These are phyloP conservation scores for Phanerochaete sordida DNA, from an alignment of 768 basidiomycete genomes.

Conservation along the genomic window DNA sequence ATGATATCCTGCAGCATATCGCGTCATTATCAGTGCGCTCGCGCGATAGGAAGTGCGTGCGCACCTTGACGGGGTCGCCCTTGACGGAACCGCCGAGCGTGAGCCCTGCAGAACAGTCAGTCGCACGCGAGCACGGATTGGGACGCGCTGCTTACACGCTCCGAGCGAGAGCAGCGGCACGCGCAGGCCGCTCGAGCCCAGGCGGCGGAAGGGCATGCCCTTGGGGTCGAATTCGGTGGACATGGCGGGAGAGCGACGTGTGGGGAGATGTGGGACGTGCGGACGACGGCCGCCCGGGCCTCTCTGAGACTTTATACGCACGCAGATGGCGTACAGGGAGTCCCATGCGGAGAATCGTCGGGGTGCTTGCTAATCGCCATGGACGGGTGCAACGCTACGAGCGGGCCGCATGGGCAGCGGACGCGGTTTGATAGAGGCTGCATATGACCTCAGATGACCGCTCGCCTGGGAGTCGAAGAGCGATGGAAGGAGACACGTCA, in stretches of 20 bases:
- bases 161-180: constrained; percentile 69
- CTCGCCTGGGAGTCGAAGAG: too few species aligned
- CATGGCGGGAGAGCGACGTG: background rate
- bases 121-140: background rate
- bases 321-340: background rate
- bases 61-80: constrained; percentile 68
- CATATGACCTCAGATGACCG: background rate
- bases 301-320: background rate
- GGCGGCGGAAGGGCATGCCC: constrained; percentile 53
- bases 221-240: constrained; percentile 39
- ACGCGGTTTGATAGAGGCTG: background rate
- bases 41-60: background rate
- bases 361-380: constrained; percentile 1
- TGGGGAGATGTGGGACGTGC: background rate
- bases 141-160: constrained; percentile 42
- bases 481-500: too few species aligned
- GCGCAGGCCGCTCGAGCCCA: constrained; percentile 58
- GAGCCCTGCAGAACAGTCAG: constrained; percentile 32
- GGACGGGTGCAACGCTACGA: background rate
- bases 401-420: background rate
- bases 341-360: background rate
- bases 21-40: background rate
- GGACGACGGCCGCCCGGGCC: background rate
- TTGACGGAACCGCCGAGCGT: constrained; percentile 63
- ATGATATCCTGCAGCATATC: constrained; percentile 59